phyloP scores from a whole-genome alignment of 345 rosid genomes.

The Gossypium raimondii region DNA sequence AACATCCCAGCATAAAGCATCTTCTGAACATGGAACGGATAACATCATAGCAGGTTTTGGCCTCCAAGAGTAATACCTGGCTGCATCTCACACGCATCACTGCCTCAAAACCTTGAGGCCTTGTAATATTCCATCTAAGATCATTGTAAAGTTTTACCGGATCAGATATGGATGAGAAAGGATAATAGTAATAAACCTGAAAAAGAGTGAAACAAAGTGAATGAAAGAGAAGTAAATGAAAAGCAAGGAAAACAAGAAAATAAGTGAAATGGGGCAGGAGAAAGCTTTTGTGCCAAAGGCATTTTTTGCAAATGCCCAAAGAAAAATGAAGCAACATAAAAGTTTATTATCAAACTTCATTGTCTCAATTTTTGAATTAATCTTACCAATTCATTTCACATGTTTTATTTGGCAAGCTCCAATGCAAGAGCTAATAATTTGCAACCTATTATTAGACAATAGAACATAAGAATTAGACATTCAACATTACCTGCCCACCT shows the following conservation, averaged over 20 bases:
- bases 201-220: constrained; percentile 21
- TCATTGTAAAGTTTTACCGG: constrained; percentile 93
- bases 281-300: neutral
- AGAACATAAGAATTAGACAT: neutral
- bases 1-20: constrained; percentile 14
- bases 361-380: neutral
- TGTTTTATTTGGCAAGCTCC: neutral
- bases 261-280: neutral
- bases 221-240: neutral
- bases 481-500: constrained; percentile 78
- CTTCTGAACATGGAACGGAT: neutral
- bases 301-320: neutral
- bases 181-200: constrained; percentile 86
- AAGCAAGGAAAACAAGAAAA: neutral
- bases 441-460: neutral
- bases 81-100: constrained; percentile 98
- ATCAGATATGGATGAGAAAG: constrained; percentile 90
- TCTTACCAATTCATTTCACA: neutral
- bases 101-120: constrained; percentile 99
- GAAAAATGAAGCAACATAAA: neutral
- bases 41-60: neutral
- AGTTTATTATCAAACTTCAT: neutral
- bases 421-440: neutral
- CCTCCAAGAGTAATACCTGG: constrained; percentile 46
- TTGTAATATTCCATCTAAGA: constrained; percentile 93